Percentiles rank a stretch among this genome's conserved stretches.
Conservation (phyloP, 2,329 filamentous ascomycete species). For the Cordyceps farinosa region DNA sequence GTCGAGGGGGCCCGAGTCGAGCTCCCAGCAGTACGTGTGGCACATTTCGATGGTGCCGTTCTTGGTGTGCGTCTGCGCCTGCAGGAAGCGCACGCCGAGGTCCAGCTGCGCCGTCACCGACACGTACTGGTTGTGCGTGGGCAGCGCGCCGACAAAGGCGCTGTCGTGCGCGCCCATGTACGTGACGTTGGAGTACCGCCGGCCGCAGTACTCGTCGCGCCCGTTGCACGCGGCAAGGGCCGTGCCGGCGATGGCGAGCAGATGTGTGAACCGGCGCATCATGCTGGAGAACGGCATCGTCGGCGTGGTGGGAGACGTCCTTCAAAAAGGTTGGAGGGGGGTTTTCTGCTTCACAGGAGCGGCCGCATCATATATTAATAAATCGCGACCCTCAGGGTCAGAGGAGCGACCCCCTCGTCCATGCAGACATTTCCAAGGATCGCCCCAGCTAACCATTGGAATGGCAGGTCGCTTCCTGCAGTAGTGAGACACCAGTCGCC, state of each 20-base stretch:
- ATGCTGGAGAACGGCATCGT: not conserved
- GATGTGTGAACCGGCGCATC: not conserved
- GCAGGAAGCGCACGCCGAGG: constrained; percentile 60
- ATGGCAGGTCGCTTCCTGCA: constrained; percentile 6
- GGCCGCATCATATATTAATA: not conserved
- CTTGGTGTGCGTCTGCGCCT: constrained; percentile 59
- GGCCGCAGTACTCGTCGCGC: constrained; percentile 50
- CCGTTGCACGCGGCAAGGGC: constrained; percentile 51
- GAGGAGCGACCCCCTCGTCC: not conserved
- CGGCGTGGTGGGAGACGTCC: not conserved
- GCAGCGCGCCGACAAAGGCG: constrained; percentile 56
- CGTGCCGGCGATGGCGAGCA: constrained; percentile 1
- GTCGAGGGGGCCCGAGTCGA: constrained; percentile 56
- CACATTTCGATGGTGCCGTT: constrained; percentile 55
- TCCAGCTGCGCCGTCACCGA: constrained; percentile 56
- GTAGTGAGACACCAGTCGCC: not conserved
- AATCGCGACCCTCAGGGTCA: not conserved
- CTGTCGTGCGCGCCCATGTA: constrained; percentile 63
- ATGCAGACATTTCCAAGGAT: not conserved
- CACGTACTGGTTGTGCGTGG: constrained; percentile 58
- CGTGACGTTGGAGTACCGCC: constrained; percentile 57
- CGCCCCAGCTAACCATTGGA: not conserved
- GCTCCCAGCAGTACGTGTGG: constrained; percentile 59
- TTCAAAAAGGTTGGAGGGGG: too few relatives aligned
- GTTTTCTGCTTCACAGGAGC: not conserved